Evolutionary conservation across 2,329 filamentous ascomycete genomes (phyloP).

Genomic region (Pyrenochaeta sp.): DNA sequence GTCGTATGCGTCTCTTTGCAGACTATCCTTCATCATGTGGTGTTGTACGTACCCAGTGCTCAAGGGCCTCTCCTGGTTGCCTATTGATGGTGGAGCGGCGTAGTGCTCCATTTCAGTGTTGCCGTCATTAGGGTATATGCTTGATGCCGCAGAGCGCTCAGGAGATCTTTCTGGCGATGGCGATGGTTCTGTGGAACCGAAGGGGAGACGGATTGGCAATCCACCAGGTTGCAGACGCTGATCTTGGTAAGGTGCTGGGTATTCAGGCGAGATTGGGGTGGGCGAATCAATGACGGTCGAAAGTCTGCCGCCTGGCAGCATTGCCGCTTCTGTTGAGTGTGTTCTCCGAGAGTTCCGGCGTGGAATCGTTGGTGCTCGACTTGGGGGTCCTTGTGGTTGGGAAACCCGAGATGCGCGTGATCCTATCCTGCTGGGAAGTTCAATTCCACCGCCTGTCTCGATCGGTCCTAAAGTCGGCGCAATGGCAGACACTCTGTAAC

Average conservation of each 20-base stretch:
- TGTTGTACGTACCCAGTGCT: constrained; percentile 50
- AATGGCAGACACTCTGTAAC: constrained; percentile 55
- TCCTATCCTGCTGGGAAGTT: constrained; percentile 68
- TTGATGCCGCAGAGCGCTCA: constrained; percentile 44
- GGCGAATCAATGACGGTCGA: constrained; percentile 36
- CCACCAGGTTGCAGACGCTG: constrained; percentile 38
- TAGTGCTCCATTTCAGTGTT: constrained; percentile 22
- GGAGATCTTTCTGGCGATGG: constrained; percentile 46
- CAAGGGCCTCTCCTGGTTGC: constrained; percentile 35
- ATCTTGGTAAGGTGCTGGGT: constrained; percentile 11
- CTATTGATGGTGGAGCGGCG: constrained; percentile 25
- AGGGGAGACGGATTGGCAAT: constrained; percentile 43
- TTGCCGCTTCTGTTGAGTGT: constrained; percentile 35
- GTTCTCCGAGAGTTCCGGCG: constrained; percentile 71
- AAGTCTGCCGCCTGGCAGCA: constrained; percentile 32
- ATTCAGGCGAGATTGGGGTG: constrained; percentile 21
- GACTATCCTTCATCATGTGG: constrained; percentile 47
- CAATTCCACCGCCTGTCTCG: constrained; percentile 66
- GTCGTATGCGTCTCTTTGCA: constrained; percentile 42
- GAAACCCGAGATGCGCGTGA: constrained; percentile 62
- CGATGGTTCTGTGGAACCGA: constrained; percentile 45
- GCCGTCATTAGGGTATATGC: constrained; percentile 36
- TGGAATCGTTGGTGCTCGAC: constrained; percentile 61
- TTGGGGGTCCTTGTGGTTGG: constrained; percentile 22
- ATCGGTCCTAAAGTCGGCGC: constrained; percentile 68